phyloP scores from a whole-genome alignment of 2,329 filamentous ascomycete genomes.

The Knufia fluminis region DNA sequence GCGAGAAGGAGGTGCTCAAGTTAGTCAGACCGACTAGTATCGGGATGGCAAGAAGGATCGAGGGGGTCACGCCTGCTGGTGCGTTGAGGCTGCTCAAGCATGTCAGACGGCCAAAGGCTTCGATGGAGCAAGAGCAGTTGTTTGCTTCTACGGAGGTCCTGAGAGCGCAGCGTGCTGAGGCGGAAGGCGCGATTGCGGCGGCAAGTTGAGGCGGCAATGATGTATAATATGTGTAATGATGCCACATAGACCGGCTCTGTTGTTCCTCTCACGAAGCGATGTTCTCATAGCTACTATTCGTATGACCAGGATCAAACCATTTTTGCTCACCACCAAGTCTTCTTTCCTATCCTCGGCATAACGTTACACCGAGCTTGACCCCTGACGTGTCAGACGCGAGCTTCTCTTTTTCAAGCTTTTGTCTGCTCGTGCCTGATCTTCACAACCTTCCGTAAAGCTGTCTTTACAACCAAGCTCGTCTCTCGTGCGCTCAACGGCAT shows the following conservation, averaged over 20 bases:
- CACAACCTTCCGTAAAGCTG: too few relatives aligned
- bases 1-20: conserved; percentile 64
- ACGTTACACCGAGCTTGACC: neutral
- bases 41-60: conserved; percentile 77
- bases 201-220: neutral
- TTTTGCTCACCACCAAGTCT: too few relatives aligned
- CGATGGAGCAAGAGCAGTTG: neutral
- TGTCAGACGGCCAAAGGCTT: conserved; percentile 25
- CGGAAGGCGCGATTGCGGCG: conserved; percentile 7
- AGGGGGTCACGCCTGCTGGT: conserved; percentile 53
- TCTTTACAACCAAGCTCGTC: too few relatives aligned
- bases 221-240: neutral
- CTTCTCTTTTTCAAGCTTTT: too few relatives aligned
- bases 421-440: too few relatives aligned
- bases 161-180: conserved; percentile 7
- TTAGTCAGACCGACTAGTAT: conserved; percentile 70
- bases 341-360: too few relatives aligned
- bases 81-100: conserved; percentile 36
- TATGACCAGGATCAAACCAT: too few relatives aligned
- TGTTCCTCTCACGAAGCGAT: too few relatives aligned
- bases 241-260: neutral
- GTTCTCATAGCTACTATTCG: too few relatives aligned
- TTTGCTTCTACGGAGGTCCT: conserved; percentile 5
- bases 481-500: neutral
- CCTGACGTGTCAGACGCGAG: neutral